phyloP scores from a whole-genome alignment of 371 early-diverging fungal species.

The Mortierella sp. region DNA sequence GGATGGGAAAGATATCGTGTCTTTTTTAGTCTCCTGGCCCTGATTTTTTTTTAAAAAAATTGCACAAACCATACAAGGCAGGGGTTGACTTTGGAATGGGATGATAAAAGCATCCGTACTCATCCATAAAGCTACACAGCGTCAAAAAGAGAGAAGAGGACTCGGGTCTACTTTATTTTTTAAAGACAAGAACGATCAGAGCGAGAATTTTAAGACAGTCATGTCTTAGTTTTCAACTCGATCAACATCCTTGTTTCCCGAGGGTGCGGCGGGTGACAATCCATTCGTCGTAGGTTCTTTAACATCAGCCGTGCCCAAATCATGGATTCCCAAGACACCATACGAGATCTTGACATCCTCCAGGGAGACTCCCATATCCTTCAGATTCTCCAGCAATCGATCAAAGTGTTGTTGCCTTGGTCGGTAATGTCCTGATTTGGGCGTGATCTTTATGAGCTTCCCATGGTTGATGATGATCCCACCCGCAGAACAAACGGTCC shows the following conservation, averaged over 20 bases:
- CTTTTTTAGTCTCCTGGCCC: too few species aligned
- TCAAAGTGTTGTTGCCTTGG: constrained; percentile 55
- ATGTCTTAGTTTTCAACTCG: neutral
- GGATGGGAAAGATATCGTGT: too few species aligned
- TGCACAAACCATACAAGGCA: too few species aligned
- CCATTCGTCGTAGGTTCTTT: neutral
- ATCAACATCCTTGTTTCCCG: too few species aligned
- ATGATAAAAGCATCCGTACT: too few species aligned
- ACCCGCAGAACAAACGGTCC: constrained; percentile 58
- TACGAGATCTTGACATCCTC: constrained; percentile 30
- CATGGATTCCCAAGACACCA: constrained; percentile 20
- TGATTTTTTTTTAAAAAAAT: too few species aligned
- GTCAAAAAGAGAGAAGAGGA: too few species aligned
- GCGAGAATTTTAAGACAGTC: too few species aligned
- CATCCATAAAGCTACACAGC: too few species aligned
- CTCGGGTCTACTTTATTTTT: too few species aligned
- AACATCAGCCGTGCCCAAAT: neutral
- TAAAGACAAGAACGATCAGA: too few species aligned
- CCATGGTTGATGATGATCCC: constrained; percentile 49
- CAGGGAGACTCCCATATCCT: constrained; percentile 26
- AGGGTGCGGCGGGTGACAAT: neutral
- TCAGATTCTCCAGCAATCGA: constrained; percentile 24
- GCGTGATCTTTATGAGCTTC: constrained; percentile 53
- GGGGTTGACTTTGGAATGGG: too few species aligned
- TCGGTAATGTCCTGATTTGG: constrained; percentile 59